Conservation (phyloP, 176 grass and related monocot species). For the Coix lacrymajobi region DNA sequence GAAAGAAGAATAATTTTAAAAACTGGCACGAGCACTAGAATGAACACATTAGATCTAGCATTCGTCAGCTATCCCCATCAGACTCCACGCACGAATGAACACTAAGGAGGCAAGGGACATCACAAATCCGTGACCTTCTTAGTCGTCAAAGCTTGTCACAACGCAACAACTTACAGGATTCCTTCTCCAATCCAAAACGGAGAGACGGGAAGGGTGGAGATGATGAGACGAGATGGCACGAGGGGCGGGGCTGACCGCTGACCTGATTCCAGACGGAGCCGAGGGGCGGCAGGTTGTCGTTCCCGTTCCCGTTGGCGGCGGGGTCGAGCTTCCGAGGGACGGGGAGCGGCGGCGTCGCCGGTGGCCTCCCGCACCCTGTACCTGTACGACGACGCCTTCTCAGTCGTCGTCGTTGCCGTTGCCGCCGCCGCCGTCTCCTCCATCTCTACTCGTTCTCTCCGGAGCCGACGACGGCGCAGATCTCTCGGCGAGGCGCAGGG, state of each 20-base stretch:
- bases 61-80: neutral
- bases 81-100: neutral
- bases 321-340: slow-evolving; percentile 65
- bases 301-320: slow-evolving; percentile 28
- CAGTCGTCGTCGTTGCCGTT: slow-evolving; percentile 9
- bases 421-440: slow-evolving; percentile 42
- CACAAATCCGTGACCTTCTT: neutral
- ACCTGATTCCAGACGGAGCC: slow-evolving; percentile 99
- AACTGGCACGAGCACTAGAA: too few relatives aligned
- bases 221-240: neutral
- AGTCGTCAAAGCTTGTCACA: neutral
- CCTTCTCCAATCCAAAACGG: neutral
- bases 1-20: too few relatives aligned
- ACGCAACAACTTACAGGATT: neutral
- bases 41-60: neutral
- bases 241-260: slow-evolving; percentile 25
- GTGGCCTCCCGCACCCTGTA: slow-evolving; percentile 79
- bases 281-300: slow-evolving; percentile 40
- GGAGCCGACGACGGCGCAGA: slow-evolving; percentile 1
- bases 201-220: neutral
- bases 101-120: neutral
- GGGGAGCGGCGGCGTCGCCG: slow-evolving; percentile 61
- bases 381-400: slow-evolving; percentile 71
- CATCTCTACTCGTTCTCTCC: slow-evolving; percentile 18
- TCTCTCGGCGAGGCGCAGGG: neutral